Evolutionary conservation across 192 early-diverging fungal species (phyloP).

Genomic region (Coemansia sp.): DNA sequence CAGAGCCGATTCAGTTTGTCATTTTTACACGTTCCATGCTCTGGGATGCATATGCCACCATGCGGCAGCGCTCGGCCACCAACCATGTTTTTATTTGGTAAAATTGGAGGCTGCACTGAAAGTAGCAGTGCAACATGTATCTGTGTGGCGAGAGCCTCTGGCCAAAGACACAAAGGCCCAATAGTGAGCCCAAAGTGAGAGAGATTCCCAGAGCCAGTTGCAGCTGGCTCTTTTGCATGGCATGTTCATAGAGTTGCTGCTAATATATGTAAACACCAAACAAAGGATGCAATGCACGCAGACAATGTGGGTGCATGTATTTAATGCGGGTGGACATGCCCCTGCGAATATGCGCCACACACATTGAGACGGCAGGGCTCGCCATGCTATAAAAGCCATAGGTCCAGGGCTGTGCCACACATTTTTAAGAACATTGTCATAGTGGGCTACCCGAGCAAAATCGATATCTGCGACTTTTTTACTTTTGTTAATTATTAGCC

Average conservation of each 20-base stretch:
- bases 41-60: neutral
- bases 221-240: neutral
- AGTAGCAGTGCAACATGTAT: neutral
- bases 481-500: neutral
- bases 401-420: neutral
- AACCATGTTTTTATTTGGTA: neutral
- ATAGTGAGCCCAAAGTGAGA: neutral
- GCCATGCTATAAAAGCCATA: neutral
- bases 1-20: neutral
- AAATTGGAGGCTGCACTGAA: neutral
- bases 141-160: neutral
- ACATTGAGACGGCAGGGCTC: neutral
- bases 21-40: neutral
- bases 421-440: neutral
- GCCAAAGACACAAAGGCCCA: neutral
- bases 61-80: neutral
- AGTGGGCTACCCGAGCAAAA: neutral
- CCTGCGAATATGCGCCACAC: neutral
- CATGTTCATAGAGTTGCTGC: neutral
- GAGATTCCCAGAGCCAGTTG: neutral
- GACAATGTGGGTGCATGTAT: slow-evolving; percentile 5
- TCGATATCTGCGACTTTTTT: neutral
- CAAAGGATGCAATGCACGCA: neutral
- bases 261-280: neutral
- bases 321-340: neutral